These are phyloP conservation scores for Trichoderma polysporum DNA, from an alignment of 2,329 filamentous ascomycete species.

Conservation along the genomic window DNA sequence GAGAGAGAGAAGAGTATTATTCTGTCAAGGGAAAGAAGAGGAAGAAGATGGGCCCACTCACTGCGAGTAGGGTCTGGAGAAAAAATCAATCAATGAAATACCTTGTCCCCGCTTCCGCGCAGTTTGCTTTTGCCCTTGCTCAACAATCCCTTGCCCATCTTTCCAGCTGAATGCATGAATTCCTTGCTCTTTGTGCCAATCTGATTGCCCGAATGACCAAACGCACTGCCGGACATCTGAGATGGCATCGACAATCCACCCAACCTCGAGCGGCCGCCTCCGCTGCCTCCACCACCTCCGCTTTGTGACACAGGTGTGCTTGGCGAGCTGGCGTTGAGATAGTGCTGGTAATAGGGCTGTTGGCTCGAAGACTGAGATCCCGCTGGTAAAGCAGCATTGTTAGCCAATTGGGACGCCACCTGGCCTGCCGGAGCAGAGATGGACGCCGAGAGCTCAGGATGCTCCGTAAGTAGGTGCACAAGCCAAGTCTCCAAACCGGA, in stretches of 20 bases:
- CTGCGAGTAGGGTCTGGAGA: constrained; percentile 27
- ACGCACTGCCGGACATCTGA: constrained; percentile 44
- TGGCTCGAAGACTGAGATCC: constrained; percentile 28
- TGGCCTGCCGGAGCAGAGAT: constrained; percentile 20
- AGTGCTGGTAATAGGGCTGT: constrained; percentile 57
- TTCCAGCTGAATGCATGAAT: constrained; percentile 80
- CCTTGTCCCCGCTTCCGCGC: constrained; percentile 74
- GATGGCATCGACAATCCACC: constrained; percentile 38
- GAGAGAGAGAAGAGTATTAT: constrained; percentile 26
- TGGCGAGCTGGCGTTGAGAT: constrained; percentile 47
- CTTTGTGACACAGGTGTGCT: constrained; percentile 30
- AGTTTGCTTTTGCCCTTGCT: constrained; percentile 89
- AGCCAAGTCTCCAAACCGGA: constrained; percentile 69
- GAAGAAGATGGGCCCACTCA: constrained; percentile 26
- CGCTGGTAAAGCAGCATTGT: constrained; percentile 25
- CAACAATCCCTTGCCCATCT: constrained; percentile 86
- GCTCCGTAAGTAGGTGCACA: constrained; percentile 41
- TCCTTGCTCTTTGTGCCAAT: constrained; percentile 86
- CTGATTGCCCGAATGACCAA: constrained; percentile 58
- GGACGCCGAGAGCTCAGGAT: constrained; percentile 42
- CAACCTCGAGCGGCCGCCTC: constrained; percentile 35
- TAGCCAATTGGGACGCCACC: constrained; percentile 10
- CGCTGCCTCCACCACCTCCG: constrained; percentile 22
- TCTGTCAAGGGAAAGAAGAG: constrained; percentile 28
- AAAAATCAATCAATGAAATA: constrained; percentile 66